Evolutionary conservation across 805 yeast genomes (phyloP).

Genomic region (Grigorovia humatica): DNA sequence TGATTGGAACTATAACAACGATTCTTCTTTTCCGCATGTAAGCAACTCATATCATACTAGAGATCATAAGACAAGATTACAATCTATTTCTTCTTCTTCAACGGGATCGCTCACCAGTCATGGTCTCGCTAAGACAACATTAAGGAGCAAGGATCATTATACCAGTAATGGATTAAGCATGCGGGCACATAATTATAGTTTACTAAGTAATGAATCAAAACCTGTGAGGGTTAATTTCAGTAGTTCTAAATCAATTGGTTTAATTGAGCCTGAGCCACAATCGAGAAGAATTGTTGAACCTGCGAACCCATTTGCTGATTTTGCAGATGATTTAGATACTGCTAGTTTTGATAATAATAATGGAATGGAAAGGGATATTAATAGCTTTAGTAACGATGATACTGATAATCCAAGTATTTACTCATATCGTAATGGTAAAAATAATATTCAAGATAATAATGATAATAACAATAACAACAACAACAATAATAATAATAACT

Average conservation of each 20-base stretch:
- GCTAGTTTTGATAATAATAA: neutral
- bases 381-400: constrained; percentile 1
- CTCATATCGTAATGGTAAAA: neutral
- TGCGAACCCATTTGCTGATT: constrained; percentile 3
- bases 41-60: constrained; percentile 1
- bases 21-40: neutral
- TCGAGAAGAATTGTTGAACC: neutral
- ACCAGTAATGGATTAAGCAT: neutral
- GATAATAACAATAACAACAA: too few relatives aligned
- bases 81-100: constrained; percentile 7
- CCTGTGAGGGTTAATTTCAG: constrained; percentile 14
- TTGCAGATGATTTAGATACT: constrained; percentile 5
- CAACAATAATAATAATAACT: neutral
- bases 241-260: constrained; percentile 20
- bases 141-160: constrained; percentile 17
- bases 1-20: constrained; percentile 3
- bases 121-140: constrained; percentile 18
- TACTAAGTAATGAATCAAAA: neutral
- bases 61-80: constrained; percentile 9
- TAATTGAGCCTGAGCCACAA: neutral
- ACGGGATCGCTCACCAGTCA: constrained; percentile 3
- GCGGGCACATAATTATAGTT: constrained; percentile 2
- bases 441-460: neutral
- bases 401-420: neutral
- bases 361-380: neutral